phyloP scores from a whole-genome alignment of 371 early-diverging fungal genomes.

The Haplosporangium sp. region DNA sequence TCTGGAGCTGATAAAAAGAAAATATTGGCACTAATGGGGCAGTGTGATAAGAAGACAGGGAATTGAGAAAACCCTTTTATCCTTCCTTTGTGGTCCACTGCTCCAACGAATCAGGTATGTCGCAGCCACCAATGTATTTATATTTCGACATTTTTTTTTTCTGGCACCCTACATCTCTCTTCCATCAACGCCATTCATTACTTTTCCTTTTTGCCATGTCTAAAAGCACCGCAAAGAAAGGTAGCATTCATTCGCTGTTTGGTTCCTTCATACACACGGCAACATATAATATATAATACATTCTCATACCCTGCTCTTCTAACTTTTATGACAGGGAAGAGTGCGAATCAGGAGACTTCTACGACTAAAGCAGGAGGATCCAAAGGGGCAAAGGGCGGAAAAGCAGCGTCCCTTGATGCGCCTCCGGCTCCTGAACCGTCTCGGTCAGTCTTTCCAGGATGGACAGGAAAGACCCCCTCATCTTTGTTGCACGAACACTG shows the following conservation, averaged over 20 bases:
- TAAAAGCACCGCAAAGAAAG: slow-evolving; percentile 35
- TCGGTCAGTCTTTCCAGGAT: slow-evolving; percentile 70
- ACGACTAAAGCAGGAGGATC: slow-evolving; percentile 8
- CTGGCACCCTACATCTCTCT: neutral
- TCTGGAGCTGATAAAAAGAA: neutral
- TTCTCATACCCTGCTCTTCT: neutral
- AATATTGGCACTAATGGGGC: neutral
- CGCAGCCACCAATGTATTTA: slow-evolving; percentile 10
- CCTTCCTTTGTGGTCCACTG: slow-evolving; percentile 1
- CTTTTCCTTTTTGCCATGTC: slow-evolving; percentile 21
- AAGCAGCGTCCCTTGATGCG: slow-evolving; percentile 6
- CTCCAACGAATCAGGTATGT: slow-evolving; percentile 1
- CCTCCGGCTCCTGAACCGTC: slow-evolving; percentile 40
- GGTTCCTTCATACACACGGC: too few relatives aligned
- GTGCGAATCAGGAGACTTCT: neutral
- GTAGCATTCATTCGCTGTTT: neutral
- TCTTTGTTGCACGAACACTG: slow-evolving; percentile 83
- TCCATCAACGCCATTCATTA: neutral
- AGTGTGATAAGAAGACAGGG: neutral
- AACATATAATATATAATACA: too few relatives aligned
- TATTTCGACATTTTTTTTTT: neutral
- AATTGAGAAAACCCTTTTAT: neutral
- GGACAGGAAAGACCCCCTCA: slow-evolving; percentile 91
- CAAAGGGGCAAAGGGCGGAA: slow-evolving; percentile 30
- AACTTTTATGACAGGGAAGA: slow-evolving; percentile 21